phyloP scores from a whole-genome alignment of 345 rosid species.

The Bruguiera sexangula region DNA sequence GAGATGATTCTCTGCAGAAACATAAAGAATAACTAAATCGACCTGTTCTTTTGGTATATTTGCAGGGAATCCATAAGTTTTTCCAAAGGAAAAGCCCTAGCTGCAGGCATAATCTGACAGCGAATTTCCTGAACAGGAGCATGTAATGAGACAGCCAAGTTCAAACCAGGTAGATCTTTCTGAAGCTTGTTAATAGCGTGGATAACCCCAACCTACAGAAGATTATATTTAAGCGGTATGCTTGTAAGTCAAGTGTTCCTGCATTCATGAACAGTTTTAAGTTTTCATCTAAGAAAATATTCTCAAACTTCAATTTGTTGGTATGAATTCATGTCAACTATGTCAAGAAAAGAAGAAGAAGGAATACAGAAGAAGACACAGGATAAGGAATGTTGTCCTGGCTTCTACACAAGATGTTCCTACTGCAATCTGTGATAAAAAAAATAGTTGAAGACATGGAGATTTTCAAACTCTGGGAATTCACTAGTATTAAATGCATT shows the following conservation, averaged over 20 bases:
- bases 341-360: background rate
- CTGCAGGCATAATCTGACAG: constrained; percentile 97
- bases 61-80: constrained; percentile 81
- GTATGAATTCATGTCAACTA: background rate
- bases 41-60: constrained; percentile 76
- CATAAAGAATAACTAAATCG: constrained; percentile 2
- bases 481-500: background rate
- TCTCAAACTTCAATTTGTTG: background rate
- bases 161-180: constrained; percentile 81
- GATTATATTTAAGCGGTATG: constrained; percentile 18
- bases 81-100: constrained; percentile 92
- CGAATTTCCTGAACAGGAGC: constrained; percentile 96
- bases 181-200: constrained; percentile 93
- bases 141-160: constrained; percentile 94
- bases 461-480: no score
- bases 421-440: no score
- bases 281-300: background rate
- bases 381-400: no score
- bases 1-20: constrained; percentile 1
- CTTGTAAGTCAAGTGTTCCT: constrained; percentile 19
- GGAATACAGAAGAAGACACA: no score
- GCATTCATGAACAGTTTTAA: constrained; percentile 3
- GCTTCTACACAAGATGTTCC: no score
- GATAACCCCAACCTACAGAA: constrained; percentile 79
- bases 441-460: no score